phyloP scores from a whole-genome alignment of 345 rosid species.

The Eucalyptus shirleyi region DNA sequence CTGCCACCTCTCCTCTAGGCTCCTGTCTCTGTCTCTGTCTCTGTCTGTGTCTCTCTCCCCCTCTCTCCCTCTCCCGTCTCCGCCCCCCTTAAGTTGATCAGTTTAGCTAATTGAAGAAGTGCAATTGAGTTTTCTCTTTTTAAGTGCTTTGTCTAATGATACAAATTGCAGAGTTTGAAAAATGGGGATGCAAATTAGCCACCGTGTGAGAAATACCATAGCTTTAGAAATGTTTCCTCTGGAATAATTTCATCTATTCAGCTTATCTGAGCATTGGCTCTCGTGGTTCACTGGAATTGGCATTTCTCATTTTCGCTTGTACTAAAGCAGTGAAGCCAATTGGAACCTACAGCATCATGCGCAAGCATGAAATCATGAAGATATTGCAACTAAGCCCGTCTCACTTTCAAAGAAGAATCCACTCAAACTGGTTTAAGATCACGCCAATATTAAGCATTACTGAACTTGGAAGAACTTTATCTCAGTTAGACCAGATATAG shows the following conservation, averaged over 20 bases:
- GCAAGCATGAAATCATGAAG: background rate
- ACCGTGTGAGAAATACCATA: background rate
- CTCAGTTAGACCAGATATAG: background rate
- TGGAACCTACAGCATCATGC: background rate
- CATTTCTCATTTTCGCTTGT: background rate
- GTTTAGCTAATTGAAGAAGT: too few species aligned
- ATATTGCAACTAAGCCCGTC: too few species aligned
- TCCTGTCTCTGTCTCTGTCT: background rate
- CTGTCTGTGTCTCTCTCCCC: background rate
- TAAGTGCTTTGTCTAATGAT: background rate
- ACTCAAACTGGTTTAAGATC: too few species aligned
- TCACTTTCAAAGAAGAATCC: too few species aligned
- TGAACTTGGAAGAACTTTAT: background rate
- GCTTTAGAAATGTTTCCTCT: background rate
- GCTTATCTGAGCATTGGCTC: background rate
- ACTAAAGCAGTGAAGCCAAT: background rate
- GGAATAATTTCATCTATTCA: background rate
- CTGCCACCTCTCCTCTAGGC: background rate
- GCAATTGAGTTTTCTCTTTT: background rate
- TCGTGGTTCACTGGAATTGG: background rate
- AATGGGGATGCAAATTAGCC: background rate
- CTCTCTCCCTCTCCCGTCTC: background rate
- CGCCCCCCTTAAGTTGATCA: background rate
- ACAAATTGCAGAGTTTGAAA: background rate
- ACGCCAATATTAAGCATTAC: too few species aligned